Evolutionary conservation across 1,284 basidiomycete species (phyloP).

Genomic region (Anthracocystis walkeri): DNA sequence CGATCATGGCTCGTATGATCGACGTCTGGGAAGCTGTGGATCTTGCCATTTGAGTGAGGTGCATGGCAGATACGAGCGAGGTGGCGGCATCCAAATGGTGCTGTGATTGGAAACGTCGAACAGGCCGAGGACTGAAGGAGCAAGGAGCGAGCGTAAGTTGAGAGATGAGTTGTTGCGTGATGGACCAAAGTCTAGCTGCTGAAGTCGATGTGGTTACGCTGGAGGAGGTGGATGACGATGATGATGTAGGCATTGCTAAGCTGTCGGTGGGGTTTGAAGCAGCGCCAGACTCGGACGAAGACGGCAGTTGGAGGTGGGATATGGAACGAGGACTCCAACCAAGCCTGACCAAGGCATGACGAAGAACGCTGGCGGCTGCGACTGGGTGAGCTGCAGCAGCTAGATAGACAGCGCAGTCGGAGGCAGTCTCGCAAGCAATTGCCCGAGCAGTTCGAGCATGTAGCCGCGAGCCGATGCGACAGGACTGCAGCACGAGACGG

Average conservation of each 20-base stretch:
- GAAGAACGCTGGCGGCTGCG: constrained; percentile 21
- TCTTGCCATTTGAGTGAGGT: constrained; percentile 18
- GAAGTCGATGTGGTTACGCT: neutral
- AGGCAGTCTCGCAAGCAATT: constrained; percentile 16
- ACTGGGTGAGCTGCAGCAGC: constrained; percentile 17
- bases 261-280: neutral
- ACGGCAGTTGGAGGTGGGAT: neutral
- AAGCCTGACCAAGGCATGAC: constrained; percentile 34
- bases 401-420: constrained; percentile 28
- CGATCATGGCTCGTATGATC: constrained; percentile 31
- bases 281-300: no score
- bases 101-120: constrained; percentile 25
- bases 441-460: constrained; percentile 16
- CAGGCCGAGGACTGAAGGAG: constrained; percentile 19
- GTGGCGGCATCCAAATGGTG: constrained; percentile 23
- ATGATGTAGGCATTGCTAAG: neutral
- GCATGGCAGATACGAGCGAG: constrained; percentile 30
- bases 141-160: constrained; percentile 32
- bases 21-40: constrained; percentile 28
- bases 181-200: constrained; percentile 13
- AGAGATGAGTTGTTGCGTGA: constrained; percentile 25
- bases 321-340: constrained; percentile 24
- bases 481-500: constrained; percentile 19
- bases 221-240: neutral
- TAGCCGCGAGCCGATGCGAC: constrained; percentile 8